A percentile compares a stretch with the other conserved stretches of the same genome.
Conservation (phyloP, 164 flowering plant genomes). For the Tetrastigma voinierianum region DNA sequence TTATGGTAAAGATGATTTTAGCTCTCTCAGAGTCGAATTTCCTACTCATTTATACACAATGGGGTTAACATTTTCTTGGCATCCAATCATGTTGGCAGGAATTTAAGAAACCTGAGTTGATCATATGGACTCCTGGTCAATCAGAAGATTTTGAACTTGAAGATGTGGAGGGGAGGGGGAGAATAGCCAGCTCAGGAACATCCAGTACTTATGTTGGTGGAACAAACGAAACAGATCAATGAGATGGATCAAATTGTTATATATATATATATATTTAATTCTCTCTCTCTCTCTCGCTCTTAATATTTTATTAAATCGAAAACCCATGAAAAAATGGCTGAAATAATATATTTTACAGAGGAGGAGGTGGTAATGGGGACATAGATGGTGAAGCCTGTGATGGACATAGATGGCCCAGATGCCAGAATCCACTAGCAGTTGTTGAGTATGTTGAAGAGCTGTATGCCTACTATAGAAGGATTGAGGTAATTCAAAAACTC, state of each 20-base stretch:
- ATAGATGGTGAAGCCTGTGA: constrained; percentile 36
- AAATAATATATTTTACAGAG: constrained; percentile 21
- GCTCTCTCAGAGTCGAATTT: not conserved
- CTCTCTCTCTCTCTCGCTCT: not conserved
- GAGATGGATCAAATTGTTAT: constrained; percentile 38
- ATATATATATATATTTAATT: too few relatives aligned
- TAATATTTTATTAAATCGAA: not conserved
- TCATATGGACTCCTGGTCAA: constrained; percentile 19
- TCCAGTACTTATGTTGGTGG: constrained; percentile 54
- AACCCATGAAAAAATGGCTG: not conserved
- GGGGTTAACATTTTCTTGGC: not conserved
- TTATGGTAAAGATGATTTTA: constrained; percentile 20
- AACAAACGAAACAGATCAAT: constrained; percentile 25
- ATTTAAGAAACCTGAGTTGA: constrained; percentile 26
- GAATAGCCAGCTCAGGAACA: constrained; percentile 26
- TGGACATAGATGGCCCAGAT: constrained; percentile 52
- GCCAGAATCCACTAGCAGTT: constrained; percentile 51
- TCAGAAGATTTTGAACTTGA: constrained; percentile 31
- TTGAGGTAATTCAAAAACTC: constrained; percentile 44
- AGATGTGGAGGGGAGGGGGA: constrained; percentile 39
- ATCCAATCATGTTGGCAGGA: constrained; percentile 16
- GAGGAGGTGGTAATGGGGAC: constrained; percentile 68
- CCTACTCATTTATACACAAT: too few relatives aligned
- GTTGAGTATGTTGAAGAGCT: constrained; percentile 59
- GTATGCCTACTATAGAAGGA: constrained; percentile 40